Evolutionary conservation across 106 monocot species (phyloP), one percentile per base, ranked within the genome.

Genomic region (Allium fistulosum): DNA sequence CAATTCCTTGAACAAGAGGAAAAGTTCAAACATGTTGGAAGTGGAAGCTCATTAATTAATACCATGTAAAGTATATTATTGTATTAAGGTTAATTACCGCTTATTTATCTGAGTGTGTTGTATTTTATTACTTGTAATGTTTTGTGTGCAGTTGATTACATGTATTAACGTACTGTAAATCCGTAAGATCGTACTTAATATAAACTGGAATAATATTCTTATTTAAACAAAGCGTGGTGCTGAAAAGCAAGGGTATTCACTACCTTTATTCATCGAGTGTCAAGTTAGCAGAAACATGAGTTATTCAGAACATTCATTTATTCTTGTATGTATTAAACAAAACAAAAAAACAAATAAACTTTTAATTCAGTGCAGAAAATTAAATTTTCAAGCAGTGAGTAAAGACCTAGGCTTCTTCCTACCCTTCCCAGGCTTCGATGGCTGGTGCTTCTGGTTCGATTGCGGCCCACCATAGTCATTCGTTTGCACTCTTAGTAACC

Each of bases 11-110:
- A 73, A 74, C 57, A 45, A 57, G 48, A 72, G 62, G 74, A 89
- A 89, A 80, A 89, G 80, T 57, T 51, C 57, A 2, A 82, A 79
- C 75, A 80, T 89, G 61, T 74, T 75, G 4, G 77, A 85, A 65
- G 77, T 85, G 4, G 48, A 46, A 26, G 64, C 46, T 62, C 37
- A 37, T 37, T 37, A 37, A 37, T 37, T 37, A 37, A 37, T 37
- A 37, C 5, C 37, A 37, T 37, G 37, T 37, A 37, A 37, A 37
- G 37, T 37, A 37, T 37, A 37, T 37, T 37, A 37, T 37, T 5
- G 37, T 37, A 2, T 37, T 2, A 37, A 37, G 37, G 37, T 37
- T 37, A 37, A 37, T 37, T 37, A 4, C 37, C 2, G 37, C 37
- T 37, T 37, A 37, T 37, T 37, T 37, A 37, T 1, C 37, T 1